phyloP scores from a whole-genome alignment of 257 asterid species.

The Solanum habrochaites region DNA sequence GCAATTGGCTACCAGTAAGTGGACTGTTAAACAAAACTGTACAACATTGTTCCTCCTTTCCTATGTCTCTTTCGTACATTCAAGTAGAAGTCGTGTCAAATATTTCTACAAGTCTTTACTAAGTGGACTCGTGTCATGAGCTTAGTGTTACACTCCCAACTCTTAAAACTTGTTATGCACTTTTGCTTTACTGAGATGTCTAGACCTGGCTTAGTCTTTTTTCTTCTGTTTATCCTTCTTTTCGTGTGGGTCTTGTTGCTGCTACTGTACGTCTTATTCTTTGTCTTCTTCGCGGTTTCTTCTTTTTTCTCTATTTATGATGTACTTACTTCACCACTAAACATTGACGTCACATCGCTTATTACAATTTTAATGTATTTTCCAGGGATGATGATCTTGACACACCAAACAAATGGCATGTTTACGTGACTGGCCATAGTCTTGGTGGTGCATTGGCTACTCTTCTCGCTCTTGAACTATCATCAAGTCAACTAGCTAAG shows the following conservation, averaged over 20 bases:
- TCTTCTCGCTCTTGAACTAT: slow-evolving; percentile 79
- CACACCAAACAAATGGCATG: slow-evolving; percentile 56
- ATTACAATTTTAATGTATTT: background rate
- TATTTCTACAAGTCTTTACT: background rate
- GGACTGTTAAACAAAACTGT: background rate
- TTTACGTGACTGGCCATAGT: slow-evolving; percentile 94
- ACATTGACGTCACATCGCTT: background rate
- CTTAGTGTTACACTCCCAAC: background rate
- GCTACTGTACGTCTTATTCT: background rate
- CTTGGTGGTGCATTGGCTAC: slow-evolving; percentile 99
- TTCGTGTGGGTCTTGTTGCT: background rate
- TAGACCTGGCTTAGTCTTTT: background rate
- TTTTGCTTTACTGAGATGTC: background rate
- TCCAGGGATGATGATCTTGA: slow-evolving; percentile 49
- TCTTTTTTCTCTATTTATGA: background rate
- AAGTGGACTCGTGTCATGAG: background rate
- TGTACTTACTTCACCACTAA: background rate
- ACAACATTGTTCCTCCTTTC: background rate
- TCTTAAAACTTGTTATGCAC: background rate
- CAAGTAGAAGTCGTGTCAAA: background rate
- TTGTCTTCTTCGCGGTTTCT: background rate
- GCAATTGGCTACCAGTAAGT: slow-evolving; percentile 66
- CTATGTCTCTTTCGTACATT: background rate
- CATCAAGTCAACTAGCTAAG: slow-evolving; percentile 85
- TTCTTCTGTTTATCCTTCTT: background rate